Evolutionary conservation across 768 basidiomycete genomes (phyloP).

Genomic region (Leccinum barrowsii): DNA sequence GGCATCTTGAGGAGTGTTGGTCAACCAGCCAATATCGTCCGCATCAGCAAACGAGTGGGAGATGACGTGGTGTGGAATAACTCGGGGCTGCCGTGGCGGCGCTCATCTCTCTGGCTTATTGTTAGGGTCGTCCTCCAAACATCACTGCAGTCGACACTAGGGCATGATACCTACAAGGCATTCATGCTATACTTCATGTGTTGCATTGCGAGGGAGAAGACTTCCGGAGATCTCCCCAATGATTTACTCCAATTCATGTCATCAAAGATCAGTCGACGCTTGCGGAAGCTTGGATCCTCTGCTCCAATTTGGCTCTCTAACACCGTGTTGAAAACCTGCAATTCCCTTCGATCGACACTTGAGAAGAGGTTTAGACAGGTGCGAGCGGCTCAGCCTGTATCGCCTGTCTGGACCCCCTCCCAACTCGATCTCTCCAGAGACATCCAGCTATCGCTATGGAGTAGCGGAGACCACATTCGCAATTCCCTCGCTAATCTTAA

Average conservation of each 20-base stretch:
- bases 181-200: slow-evolving; percentile 45
- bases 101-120: slow-evolving; percentile 37
- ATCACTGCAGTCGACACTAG: slow-evolving; percentile 16
- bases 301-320: slow-evolving; percentile 35
- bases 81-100: slow-evolving; percentile 22
- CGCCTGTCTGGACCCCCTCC: slow-evolving; percentile 31
- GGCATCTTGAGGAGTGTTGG: not conserved
- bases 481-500: not conserved
- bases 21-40: not conserved
- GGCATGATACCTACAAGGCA: slow-evolving; percentile 37
- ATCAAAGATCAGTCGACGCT: slow-evolving; percentile 25
- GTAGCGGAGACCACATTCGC: not conserved
- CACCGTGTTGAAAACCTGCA: slow-evolving; percentile 34
- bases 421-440: not conserved
- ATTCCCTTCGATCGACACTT: slow-evolving; percentile 17
- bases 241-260: slow-evolving; percentile 31
- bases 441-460: not conserved
- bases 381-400: slow-evolving; percentile 25
- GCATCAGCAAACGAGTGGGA: not conserved
- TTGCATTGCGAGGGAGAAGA: slow-evolving; percentile 20
- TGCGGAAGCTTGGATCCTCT: slow-evolving; percentile 23
- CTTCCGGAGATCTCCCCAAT: slow-evolving; percentile 11
- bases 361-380: slow-evolving; percentile 35
- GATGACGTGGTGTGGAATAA: slow-evolving; percentile 8
- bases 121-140: slow-evolving; percentile 34